Evolutionary conservation across 1,139 yeast genomes (phyloP).

Genomic region (Keqinozyma sinolaborantium): DNA sequence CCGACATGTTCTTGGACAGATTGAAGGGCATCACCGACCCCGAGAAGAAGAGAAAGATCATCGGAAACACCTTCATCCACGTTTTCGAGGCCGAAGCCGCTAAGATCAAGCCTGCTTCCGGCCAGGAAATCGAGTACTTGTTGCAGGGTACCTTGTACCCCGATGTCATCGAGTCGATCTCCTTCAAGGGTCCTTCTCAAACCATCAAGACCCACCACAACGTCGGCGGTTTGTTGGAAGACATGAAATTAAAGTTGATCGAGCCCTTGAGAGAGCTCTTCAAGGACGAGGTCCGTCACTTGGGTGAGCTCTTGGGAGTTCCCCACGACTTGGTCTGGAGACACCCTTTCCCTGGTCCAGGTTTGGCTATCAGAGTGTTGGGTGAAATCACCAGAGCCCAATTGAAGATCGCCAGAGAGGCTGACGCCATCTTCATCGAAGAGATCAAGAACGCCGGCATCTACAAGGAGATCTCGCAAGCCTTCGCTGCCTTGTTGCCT

Average conservation of each 20-base stretch:
- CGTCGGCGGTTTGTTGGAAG: constrained; percentile 95
- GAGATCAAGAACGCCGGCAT: constrained; percentile 93
- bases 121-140: constrained; percentile 86
- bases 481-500: constrained; percentile 94
- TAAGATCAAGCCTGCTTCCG: constrained; percentile 83
- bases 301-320: constrained; percentile 92
- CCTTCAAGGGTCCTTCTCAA: constrained; percentile 99
- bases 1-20: constrained; percentile 81
- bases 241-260: constrained; percentile 96
- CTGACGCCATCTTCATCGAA: constrained; percentile 92
- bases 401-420: constrained; percentile 95
- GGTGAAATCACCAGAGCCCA: constrained; percentile 95
- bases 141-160: constrained; percentile 98
- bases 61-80: constrained; percentile 96
- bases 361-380: constrained; percentile 95
- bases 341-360: constrained; percentile 99
- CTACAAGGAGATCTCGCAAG: constrained; percentile 91
- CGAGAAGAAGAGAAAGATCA: constrained; percentile 97
- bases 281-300: constrained; percentile 96
- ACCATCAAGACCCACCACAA: constrained; percentile 99
- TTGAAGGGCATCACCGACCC: constrained; percentile 96
- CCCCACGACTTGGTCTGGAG: constrained; percentile 98
- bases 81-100: constrained; percentile 97
- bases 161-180: constrained; percentile 96
- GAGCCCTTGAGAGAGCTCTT: constrained; percentile 98